Percentiles rank a stretch among this genome's conserved stretches.
phyloP scores from a whole-genome alignment of 306 rosid species.

The Rosa multiflora region DNA sequence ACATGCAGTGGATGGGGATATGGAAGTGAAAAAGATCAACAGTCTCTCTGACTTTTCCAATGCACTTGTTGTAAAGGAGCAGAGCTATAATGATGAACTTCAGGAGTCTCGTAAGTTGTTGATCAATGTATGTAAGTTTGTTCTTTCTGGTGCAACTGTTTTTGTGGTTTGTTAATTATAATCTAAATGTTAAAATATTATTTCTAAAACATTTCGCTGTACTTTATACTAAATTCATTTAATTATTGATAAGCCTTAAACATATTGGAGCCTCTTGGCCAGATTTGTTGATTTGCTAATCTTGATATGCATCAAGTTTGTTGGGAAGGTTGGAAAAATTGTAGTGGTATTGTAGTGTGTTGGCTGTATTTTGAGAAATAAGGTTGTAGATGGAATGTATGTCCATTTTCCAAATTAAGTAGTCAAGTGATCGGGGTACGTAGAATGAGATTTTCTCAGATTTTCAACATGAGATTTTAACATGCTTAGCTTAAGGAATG shows the following conservation, averaged over 20 bases:
- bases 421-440: too few relatives aligned
- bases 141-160: not conserved
- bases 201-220: not conserved
- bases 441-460: too few relatives aligned
- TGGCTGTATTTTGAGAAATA: not conserved
- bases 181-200: not conserved
- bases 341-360: not conserved
- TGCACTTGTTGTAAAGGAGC: constrained; percentile 48
- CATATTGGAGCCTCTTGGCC: not conserved
- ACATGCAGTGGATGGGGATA: constrained; percentile 53
- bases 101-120: constrained; percentile 68
- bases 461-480: too few relatives aligned
- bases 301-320: not conserved
- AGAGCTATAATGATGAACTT: constrained; percentile 61
- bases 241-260: not conserved
- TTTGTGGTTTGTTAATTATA: not conserved
- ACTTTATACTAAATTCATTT: not conserved
- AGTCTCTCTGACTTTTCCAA: constrained; percentile 28
- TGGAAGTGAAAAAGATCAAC: constrained; percentile 42
- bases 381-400: constrained; percentile 23
- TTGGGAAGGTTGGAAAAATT: not conserved
- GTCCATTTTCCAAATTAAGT: not conserved
- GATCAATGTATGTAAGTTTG: constrained; percentile 41
- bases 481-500: too few relatives aligned
- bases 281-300: not conserved